Evolutionary conservation across 202 grass and related monocot genomes (phyloP), one percentile per base, ranked within the genome.

Genomic region (Musa balbisiana): DNA sequence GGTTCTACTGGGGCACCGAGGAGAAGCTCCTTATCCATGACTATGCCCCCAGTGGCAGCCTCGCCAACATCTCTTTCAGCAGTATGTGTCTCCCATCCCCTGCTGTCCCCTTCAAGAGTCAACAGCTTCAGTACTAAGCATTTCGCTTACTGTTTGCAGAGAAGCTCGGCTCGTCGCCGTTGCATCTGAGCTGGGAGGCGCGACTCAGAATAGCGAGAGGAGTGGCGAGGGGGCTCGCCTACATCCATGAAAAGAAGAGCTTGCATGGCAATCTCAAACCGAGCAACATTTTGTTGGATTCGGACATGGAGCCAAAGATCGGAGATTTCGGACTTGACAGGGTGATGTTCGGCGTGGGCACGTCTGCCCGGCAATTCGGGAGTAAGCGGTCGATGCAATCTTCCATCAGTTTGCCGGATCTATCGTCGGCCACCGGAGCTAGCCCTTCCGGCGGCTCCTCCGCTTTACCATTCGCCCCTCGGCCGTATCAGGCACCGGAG

Each of bases 21-120:
- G 94, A 97, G 85, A 97, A 97, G 84, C 85, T 97, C 63, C 84
- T 97, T 60, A 97, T 97, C 84, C 94, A 97, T 17, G 94, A 97
- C 64, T 98, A 93, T 76, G 94, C 88, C 50, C 75, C 84, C 80
- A 93, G 93, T 74, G 94, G 94, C 85, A 98, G 91, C 86, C 94
- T 98, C 59, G 94, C 88, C 85, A 98, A 94, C 75, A 86, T 98
- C 76, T 83, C 94, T 0, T 94, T 98, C 81, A 93, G 80, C 73
- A 82, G 94, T 98, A 86, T 86, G 88, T 53, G 49, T 25, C 50
- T 64, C 3, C 26, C 3, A 19, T 54, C 29, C 13, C 25, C 81
- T 73, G 10, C 23, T 15, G 27, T 9, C 49, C 11, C 53, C 29
- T 9, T 9, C 21, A 50, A 52, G 66, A 17, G 52, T 4, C 0